Evolutionary conservation across 345 rosid species (phyloP).

Genomic region (Euphorbia tirucalli): DNA sequence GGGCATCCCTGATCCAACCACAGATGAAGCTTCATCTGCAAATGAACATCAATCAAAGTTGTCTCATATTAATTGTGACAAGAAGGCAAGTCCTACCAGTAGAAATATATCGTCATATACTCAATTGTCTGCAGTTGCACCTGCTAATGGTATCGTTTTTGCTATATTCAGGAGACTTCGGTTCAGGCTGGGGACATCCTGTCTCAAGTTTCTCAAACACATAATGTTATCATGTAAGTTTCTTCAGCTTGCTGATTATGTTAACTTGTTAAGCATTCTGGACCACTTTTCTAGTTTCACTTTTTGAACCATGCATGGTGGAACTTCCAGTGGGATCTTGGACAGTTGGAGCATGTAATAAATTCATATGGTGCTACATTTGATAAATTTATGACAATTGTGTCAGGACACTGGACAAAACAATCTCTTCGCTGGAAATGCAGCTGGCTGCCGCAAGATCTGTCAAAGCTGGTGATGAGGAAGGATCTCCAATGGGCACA

Average conservation of each 20-base stretch:
- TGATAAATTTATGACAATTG: constrained; percentile 5
- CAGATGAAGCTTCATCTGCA: constrained; percentile 33
- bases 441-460: constrained; percentile 80
- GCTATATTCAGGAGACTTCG: constrained; percentile 43
- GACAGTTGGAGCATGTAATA: neutral
- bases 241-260: constrained; percentile 12
- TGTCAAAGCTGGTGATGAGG: constrained; percentile 40
- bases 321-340: neutral
- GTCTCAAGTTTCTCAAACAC: constrained; percentile 91
- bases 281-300: neutral
- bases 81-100: constrained; percentile 51
- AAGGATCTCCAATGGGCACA: constrained; percentile 36
- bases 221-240: constrained; percentile 76
- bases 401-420: constrained; percentile 67
- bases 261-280: constrained; percentile 4
- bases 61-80: constrained; percentile 61
- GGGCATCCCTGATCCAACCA: constrained; percentile 45
- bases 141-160: constrained; percentile 21
- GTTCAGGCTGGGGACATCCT: constrained; percentile 62
- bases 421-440: constrained; percentile 71
- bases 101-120: constrained; percentile 9
- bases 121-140: constrained; percentile 6
- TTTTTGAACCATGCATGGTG: neutral
- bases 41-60: constrained; percentile 34
- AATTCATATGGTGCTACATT: neutral